Evolutionary conservation across 345 rosid genomes (phyloP).

Genomic region (Eucalyptus regnans): DNA sequence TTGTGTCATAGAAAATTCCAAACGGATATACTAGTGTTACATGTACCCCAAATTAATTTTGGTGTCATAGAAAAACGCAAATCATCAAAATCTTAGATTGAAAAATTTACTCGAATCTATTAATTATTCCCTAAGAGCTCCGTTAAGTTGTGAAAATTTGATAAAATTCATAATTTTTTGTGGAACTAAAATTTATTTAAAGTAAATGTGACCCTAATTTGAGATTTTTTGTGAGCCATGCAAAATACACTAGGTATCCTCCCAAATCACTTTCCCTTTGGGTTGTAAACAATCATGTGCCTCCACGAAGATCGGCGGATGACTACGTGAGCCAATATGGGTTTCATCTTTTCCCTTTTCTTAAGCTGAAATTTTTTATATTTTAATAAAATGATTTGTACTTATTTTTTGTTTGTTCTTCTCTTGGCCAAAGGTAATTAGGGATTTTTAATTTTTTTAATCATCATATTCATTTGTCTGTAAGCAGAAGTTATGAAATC

Average conservation of each 20-base stretch:
- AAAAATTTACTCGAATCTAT: not conserved
- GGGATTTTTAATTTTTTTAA: not conserved
- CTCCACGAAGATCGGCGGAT: not conserved
- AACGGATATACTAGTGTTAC: no score
- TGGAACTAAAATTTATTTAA: no score
- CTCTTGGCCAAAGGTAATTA: not conserved
- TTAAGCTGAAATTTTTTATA: not conserved
- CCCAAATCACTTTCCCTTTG: not conserved
- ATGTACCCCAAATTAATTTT: no score
- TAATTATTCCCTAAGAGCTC: not conserved
- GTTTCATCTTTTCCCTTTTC: not conserved
- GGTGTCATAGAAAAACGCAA: no score
- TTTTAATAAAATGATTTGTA: no score
- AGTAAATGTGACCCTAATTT: no score
- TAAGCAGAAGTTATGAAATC: not conserved
- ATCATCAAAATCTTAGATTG: not conserved
- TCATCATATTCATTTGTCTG: not conserved
- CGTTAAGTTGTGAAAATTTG: not conserved
- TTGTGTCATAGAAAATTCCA: no score
- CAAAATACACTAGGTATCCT: not conserved
- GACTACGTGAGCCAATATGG: not conserved
- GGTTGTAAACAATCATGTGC: not conserved
- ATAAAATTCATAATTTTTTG: no score
- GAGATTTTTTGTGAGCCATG: not conserved
- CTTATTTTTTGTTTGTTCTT: not conserved